Conservation (phyloP, 176 grass and related monocot genomes). For the Avena insularis region DNA sequence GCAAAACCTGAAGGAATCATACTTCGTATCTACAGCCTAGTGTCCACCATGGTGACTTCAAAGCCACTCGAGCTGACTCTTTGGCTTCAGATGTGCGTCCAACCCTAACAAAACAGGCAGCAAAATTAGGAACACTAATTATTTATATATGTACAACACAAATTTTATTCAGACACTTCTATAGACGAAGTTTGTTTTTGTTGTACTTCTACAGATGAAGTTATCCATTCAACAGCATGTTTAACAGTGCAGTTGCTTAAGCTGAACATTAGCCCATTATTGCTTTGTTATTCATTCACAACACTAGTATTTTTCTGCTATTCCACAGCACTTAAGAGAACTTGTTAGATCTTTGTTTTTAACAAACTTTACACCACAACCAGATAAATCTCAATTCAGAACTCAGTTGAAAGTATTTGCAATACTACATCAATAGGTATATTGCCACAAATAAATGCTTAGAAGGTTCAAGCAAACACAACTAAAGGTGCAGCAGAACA, state of each 20-base stretch:
- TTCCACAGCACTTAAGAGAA: background rate
- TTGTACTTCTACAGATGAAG: background rate
- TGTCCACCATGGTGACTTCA: slow-evolving; percentile 99
- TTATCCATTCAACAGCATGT: background rate
- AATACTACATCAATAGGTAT: background rate
- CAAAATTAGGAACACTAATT: background rate
- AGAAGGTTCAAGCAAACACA: background rate
- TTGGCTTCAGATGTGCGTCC: slow-evolving; percentile 83
- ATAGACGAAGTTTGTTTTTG: background rate
- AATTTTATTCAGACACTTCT: background rate
- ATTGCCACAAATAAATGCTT: slow-evolving; percentile 4
- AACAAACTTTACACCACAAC: slow-evolving; percentile 4
- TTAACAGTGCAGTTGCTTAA: background rate
- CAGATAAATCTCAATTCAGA: background rate
- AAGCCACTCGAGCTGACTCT: slow-evolving; percentile 86
- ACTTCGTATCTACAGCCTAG: slow-evolving; percentile 88
- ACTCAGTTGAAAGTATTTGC: background rate
- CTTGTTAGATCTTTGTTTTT: background rate
- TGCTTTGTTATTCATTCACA: background rate
- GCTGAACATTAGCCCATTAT: background rate
- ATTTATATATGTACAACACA: background rate
- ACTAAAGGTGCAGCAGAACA: background rate
- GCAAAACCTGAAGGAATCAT: slow-evolving; percentile 23
- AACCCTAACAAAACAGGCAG: slow-evolving; percentile 48
- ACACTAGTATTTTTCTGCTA: background rate